Percentiles rank a stretch among this genome's conserved stretches.
Evolutionary conservation across 2,329 filamentous ascomycete genomes (phyloP).

Genomic region (Paraphaeosphaeria minitans): DNA sequence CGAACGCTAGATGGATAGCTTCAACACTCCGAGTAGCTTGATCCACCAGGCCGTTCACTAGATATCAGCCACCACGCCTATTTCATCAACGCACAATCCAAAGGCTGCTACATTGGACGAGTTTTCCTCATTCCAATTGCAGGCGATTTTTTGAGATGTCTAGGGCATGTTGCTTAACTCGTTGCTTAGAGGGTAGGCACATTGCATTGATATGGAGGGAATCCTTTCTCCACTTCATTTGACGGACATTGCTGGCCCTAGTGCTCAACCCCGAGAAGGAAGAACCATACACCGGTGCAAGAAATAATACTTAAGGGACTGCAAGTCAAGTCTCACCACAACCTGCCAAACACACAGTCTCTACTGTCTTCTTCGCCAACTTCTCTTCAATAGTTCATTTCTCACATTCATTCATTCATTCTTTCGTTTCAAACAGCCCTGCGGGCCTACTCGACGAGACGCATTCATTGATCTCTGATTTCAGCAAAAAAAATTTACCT

Average conservation of each 20-base stretch:
- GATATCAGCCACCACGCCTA: neutral
- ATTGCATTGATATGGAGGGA: neutral
- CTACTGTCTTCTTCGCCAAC: neutral
- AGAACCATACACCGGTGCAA: neutral
- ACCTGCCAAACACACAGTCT: slow-evolving; percentile 1
- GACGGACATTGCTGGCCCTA: neutral
- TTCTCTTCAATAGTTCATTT: neutral
- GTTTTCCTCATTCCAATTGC: neutral
- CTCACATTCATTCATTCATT: neutral
- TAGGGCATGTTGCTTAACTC: neutral
- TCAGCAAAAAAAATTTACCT: neutral
- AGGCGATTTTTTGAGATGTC: neutral
- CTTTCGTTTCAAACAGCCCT: neutral
- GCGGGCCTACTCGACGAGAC: neutral
- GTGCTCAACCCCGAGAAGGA: neutral
- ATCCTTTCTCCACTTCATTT: neutral
- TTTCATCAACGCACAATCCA: neutral
- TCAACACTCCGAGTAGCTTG: too few relatives aligned
- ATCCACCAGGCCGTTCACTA: neutral
- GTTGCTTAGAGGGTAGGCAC: neutral
- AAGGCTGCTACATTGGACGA: neutral
- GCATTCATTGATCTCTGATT: neutral
- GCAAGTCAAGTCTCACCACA: neutral
- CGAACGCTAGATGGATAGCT: too few relatives aligned
- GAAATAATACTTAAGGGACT: neutral